phyloP scores from a whole-genome alignment of 2,329 filamentous ascomycete species.

The Colletotrichum sp. region DNA sequence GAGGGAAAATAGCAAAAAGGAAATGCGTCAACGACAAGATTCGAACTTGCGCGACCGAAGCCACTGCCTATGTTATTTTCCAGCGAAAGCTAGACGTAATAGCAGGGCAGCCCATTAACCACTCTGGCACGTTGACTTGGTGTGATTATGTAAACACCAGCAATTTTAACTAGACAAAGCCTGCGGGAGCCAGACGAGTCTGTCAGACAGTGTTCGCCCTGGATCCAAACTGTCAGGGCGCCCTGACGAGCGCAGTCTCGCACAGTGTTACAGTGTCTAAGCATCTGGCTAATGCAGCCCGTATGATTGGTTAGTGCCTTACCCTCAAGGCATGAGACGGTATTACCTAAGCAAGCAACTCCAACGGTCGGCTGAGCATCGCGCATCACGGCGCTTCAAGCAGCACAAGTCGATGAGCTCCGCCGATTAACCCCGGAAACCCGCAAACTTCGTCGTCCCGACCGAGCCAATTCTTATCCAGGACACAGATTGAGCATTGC shows the following conservation, averaged over 20 bases:
- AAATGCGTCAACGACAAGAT: constrained; percentile 18
- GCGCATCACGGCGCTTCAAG: neutral
- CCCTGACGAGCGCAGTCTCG: rapidly evolving
- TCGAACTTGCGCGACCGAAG: constrained; percentile 23
- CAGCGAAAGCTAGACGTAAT: neutral
- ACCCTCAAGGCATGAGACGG: neutral
- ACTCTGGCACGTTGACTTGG: constrained; percentile 21
- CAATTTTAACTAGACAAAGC: neutral
- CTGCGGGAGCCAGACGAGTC: neutral
- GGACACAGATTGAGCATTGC: neutral
- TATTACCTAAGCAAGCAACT: constrained; percentile 14
- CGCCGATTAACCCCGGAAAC: neutral
- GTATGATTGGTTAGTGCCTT: neutral
- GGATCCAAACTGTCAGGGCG: neutral
- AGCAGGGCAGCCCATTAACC: constrained; percentile 23
- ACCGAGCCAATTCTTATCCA: neutral
- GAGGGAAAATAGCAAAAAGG: neutral
- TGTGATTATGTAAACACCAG: neutral
- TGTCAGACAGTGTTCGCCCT: rapidly evolving
- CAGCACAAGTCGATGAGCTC: neutral
- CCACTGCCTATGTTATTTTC: constrained; percentile 5
- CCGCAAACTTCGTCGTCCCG: neutral
- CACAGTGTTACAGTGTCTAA: neutral
- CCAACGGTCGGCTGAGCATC: neutral
- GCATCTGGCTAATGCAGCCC: neutral